Percentiles rank a stretch among this genome's conserved stretches.
Conservation (phyloP, 352 stramenopile genomes). For the Phytophthora cactorum region DNA sequence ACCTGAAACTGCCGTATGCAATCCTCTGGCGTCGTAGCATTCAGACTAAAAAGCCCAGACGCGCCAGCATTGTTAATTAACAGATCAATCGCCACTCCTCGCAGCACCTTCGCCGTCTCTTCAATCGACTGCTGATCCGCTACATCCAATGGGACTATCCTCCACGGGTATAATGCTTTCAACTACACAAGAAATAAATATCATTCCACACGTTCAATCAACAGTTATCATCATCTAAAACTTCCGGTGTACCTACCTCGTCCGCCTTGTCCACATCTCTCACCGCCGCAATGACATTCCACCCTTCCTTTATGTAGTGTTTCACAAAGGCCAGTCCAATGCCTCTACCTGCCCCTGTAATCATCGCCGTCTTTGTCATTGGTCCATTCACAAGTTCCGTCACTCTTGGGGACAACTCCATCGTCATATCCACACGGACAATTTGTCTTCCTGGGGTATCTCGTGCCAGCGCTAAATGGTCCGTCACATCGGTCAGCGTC, state of each 20-base stretch:
- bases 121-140: conserved; percentile 42
- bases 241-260: conserved; percentile 15
- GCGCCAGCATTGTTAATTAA: conserved; percentile 71
- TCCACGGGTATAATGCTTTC: conserved; percentile 18
- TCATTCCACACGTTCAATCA: background rate
- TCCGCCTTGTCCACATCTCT: conserved; percentile 31
- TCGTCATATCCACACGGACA: background rate
- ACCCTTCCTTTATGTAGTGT: background rate
- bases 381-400: background rate
- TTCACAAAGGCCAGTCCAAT: background rate
- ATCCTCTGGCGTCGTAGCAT: conserved; percentile 44
- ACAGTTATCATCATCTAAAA: background rate
- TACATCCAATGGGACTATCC: conserved; percentile 34
- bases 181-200: conserved; percentile 25
- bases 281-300: conserved; percentile 45
- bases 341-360: conserved; percentile 42
- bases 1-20: conserved; percentile 63
- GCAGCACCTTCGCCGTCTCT: conserved; percentile 35
- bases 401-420: background rate
- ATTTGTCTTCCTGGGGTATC: conserved; percentile 6
- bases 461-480: conserved; percentile 24
- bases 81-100: conserved; percentile 54
- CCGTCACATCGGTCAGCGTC: conserved; percentile 24
- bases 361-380: conserved; percentile 43
- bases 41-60: conserved; percentile 30